A percentile compares a stretch with the other conserved stretches of the same genome.
Conservation (phyloP, 768 basidiomycete species). For the Fibroporia radiculosa region DNA sequence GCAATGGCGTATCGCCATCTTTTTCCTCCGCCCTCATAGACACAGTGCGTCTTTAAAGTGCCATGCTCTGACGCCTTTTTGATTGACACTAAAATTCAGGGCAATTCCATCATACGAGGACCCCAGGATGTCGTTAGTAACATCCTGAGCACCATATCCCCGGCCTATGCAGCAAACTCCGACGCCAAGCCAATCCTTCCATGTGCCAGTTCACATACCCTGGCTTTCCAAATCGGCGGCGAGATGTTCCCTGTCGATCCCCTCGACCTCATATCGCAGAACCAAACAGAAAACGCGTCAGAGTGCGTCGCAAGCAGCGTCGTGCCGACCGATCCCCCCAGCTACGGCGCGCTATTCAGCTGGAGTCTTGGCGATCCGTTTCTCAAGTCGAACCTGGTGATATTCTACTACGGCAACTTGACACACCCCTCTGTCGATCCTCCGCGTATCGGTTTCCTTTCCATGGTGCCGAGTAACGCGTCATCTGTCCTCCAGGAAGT, state of each 20-base stretch:
- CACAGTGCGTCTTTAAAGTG: constrained; percentile 41
- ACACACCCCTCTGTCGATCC: constrained; percentile 60
- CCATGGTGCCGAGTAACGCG: constrained; percentile 58
- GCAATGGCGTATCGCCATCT: constrained; percentile 30
- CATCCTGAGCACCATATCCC: constrained; percentile 37
- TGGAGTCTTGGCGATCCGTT: constrained; percentile 79
- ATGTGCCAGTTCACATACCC: constrained; percentile 52
- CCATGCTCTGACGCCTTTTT: neutral
- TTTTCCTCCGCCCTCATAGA: constrained; percentile 61
- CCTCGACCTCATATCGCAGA: constrained; percentile 55
- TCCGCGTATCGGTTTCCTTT: constrained; percentile 64
- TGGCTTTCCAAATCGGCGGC: constrained; percentile 66
- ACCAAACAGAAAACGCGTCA: constrained; percentile 27
- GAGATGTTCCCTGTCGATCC: constrained; percentile 69
- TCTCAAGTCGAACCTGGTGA: constrained; percentile 67
- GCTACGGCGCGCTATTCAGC: constrained; percentile 51
- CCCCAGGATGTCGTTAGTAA: constrained; percentile 53
- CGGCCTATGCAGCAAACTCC: constrained; percentile 15
- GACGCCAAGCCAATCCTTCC: constrained; percentile 31
- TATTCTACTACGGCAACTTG: constrained; percentile 71
- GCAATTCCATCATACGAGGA: constrained; percentile 72
- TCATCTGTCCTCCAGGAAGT: constrained; percentile 30
- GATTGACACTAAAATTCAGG: constrained; percentile 30
- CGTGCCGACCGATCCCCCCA: constrained; percentile 57
- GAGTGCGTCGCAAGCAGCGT: constrained; percentile 47